Base-by-base conservation (phyloP, 495 filamentous ascomycete species). In the Friedmanniomyces endolithicus region DNA sequence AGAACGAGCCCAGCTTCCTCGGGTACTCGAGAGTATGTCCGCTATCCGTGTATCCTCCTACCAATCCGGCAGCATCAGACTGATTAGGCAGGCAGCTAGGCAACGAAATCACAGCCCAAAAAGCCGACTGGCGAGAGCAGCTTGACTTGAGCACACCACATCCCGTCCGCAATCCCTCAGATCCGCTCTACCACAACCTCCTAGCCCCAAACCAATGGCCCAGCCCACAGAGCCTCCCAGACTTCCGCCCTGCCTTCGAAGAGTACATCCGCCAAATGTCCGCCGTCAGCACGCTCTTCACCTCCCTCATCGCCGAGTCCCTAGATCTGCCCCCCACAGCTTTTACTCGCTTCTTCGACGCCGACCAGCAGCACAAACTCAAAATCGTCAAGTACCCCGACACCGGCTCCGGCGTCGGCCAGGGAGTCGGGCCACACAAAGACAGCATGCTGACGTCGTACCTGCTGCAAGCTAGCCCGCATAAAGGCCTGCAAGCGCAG, bases 181-280 rank as follows among this genome's bases (percentile, higher is more conserved):
- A 83, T 34, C 89, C 89, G 1, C 67, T 81, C 6, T 90, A 90
- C 68, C 76, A 83, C 60, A 88, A 90, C 65, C 79, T 96, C 23
- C 77, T 82, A 17, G 87, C 83, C 16, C 89, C 89, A 0, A 94
- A 90, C 63, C 86, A 94, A 76, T 98, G 92, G 92, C 92, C 92
- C 0, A 78, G 83, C 11, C 65, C 78, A 11, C 59, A 59, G 0
- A 70, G 75, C 43, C 75, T 95, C 17, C 88, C 92, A 0, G 65
- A 70, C 7, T 97, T 97, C 70, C 81, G 82, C 14, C 59, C 72
- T 7, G 75, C 80, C 1, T 83, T 82, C 58, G 79, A 84, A 31
- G 69, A 78, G 14, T 98, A 96, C 67, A 85, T 98, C 63, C 68
- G 68, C 11, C 75, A 75, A 50, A 88, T 95, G 77, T 78, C 80